Evolutionary conservation across 345 rosid genomes (phyloP).

Genomic region (Citropsis articulata): DNA sequence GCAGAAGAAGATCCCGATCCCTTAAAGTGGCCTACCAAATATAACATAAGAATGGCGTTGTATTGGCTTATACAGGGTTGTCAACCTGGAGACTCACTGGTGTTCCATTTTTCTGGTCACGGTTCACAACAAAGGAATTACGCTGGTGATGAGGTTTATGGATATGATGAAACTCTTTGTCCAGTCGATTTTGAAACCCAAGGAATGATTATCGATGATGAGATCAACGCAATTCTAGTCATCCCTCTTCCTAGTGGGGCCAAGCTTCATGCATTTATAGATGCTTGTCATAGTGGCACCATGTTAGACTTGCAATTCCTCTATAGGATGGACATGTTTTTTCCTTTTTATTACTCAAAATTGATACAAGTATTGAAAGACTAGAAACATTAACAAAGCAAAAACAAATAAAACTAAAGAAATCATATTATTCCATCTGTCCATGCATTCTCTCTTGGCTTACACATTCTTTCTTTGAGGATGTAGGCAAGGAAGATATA

Average conservation of each 20-base stretch:
- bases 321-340: slow-evolving; percentile 82
- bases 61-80: slow-evolving; percentile 71
- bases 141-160: slow-evolving; percentile 75
- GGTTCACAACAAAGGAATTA: slow-evolving; percentile 65
- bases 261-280: slow-evolving; percentile 82
- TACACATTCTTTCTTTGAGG: neutral
- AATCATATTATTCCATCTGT: too few relatives aligned
- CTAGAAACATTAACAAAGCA: neutral
- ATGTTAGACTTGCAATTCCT: slow-evolving; percentile 75
- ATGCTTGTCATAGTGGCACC: slow-evolving; percentile 94
- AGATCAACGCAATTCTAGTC: slow-evolving; percentile 75
- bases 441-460: neutral
- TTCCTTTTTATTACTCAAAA: neutral
- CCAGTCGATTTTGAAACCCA: slow-evolving; percentile 61
- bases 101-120: slow-evolving; percentile 90
- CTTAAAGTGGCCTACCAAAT: slow-evolving; percentile 54
- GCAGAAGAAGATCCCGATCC: slow-evolving; percentile 84
- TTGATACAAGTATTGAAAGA: neutral
- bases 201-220: slow-evolving; percentile 84
- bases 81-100: slow-evolving; percentile 76
- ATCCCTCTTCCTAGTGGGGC: slow-evolving; percentile 76
- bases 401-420: neutral
- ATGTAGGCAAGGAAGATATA: slow-evolving; percentile 49
- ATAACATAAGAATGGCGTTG: slow-evolving; percentile 71
- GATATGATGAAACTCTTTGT: slow-evolving; percentile 85